Conservation (phyloP, 345 rosid genomes). For the Eucalyptus regnans region DNA sequence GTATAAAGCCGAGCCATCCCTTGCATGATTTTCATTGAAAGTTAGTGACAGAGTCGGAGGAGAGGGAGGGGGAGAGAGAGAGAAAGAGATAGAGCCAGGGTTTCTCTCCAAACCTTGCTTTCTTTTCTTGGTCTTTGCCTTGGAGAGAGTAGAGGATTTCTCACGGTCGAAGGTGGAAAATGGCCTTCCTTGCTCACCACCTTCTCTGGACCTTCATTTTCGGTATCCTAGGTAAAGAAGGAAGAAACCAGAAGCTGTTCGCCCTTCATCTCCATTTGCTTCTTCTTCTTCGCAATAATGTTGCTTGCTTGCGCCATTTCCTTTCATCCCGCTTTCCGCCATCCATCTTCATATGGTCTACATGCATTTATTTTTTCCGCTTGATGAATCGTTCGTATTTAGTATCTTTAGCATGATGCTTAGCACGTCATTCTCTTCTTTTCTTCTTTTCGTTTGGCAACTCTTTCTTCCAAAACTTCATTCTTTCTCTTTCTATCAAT, state of each 20-base stretch:
- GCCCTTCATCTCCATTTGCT: not conserved
- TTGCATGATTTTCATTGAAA: not conserved
- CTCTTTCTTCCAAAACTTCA: not conserved
- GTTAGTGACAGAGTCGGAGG: not conserved
- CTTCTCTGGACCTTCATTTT: slow-evolving; percentile 34
- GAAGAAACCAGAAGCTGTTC: not conserved
- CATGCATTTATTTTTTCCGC: no score
- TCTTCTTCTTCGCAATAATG: no score
- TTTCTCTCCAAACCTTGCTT: slow-evolving; percentile 3
- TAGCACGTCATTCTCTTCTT: not conserved
- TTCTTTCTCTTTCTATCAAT: not conserved
- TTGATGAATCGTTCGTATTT: no score
- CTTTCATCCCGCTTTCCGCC: no score
- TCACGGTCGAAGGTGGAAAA: not conserved
- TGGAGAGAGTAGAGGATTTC: not conserved
- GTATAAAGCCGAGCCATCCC: slow-evolving; percentile 2
- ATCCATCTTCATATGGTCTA: no score
- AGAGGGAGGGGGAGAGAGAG: not conserved
- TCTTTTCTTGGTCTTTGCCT: not conserved
- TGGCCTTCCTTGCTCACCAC: slow-evolving; percentile 27
- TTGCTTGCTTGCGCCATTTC: no score
- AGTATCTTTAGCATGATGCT: no score
- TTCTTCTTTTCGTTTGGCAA: not conserved
- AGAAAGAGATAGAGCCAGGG: slow-evolving; percentile 14
- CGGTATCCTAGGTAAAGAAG: slow-evolving; percentile 57